These are phyloP conservation scores for Diaporthe sp. DNA, from an alignment of 2,329 filamentous ascomycete species.

Conservation along the genomic window DNA sequence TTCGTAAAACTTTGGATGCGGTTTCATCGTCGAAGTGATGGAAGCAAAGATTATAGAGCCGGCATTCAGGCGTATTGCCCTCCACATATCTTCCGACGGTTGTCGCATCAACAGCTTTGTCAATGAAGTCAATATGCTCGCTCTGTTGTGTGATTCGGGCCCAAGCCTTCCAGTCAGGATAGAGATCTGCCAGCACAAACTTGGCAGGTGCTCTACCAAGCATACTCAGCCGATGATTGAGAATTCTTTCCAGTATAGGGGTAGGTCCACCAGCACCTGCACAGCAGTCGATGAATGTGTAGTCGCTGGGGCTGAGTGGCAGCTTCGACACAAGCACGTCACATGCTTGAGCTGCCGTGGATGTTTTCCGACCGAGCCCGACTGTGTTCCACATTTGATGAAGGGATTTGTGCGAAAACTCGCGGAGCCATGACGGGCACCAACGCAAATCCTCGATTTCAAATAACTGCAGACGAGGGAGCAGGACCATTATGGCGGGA, in stretches of 20 bases:
- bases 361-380: not conserved
- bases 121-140: not conserved
- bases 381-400: slow-evolving; percentile 4
- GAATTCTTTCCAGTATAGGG: not conserved
- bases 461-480: not conserved
- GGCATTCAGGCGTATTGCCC: not conserved
- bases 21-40: slow-evolving; percentile 2
- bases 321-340: not conserved
- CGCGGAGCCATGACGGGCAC: slow-evolving; percentile 11
- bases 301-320: not conserved
- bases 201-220: slow-evolving; percentile 4
- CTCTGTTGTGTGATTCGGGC: not conserved
- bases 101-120: not conserved
- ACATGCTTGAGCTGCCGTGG: not conserved
- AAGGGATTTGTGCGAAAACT: slow-evolving; percentile 3
- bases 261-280: slow-evolving; percentile 4
- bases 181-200: not conserved
- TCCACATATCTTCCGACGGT: not conserved
- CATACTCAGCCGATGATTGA: not conserved
- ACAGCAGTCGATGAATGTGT: slow-evolving; percentile 1
- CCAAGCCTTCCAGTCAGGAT: slow-evolving; percentile 15
- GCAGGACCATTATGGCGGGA: not conserved
- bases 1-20: not conserved
- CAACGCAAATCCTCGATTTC: slow-evolving; percentile 1
- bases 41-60: slow-evolving; percentile 3